A percentile compares a stretch with the other conserved stretches of the same genome.
These are phyloP conservation scores for Thraustochytrium striatum DNA, from an alignment of 352 stramenopile species.

Conservation along the genomic window DNA sequence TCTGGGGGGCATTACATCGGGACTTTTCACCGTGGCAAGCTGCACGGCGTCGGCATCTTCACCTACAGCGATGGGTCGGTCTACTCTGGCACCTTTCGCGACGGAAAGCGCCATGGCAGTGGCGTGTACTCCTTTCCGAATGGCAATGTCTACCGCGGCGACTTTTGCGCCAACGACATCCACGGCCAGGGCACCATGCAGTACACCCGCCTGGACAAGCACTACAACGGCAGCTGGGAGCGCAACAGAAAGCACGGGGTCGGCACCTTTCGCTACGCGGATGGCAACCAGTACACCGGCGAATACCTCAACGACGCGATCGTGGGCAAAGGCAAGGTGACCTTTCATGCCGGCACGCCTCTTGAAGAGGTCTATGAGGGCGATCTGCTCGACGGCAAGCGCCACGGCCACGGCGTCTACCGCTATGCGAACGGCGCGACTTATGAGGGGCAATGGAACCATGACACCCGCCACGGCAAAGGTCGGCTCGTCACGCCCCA, in stretches of 20 bases:
- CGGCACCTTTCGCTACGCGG: constrained; percentile 54
- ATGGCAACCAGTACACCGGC: constrained; percentile 60
- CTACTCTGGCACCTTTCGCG: constrained; percentile 64
- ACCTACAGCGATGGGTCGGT: constrained; percentile 68
- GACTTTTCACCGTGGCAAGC: constrained; percentile 67
- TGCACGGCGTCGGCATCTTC: constrained; percentile 66
- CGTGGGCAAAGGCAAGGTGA: constrained; percentile 61
- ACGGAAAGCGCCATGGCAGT: constrained; percentile 67
- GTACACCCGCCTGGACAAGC: constrained; percentile 56
- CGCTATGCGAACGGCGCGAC: constrained; percentile 66
- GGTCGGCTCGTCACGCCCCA: neutral
- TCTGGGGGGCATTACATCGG: constrained; percentile 57
- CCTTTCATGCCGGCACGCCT: constrained; percentile 66
- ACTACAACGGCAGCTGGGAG: constrained; percentile 58
- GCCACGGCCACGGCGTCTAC: constrained; percentile 65
- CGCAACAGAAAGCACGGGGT: constrained; percentile 56
- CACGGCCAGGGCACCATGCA: constrained; percentile 60
- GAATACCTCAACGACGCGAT: constrained; percentile 71
- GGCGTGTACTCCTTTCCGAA: constrained; percentile 75
- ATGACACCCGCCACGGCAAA: constrained; percentile 66
- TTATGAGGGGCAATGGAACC: constrained; percentile 64
- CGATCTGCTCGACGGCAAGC: constrained; percentile 67
- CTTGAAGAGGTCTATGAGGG: constrained; percentile 54
- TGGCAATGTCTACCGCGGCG: constrained; percentile 60
- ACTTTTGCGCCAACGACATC: constrained; percentile 58